phyloP scores from a whole-genome alignment of 306 rosid species.

The Rosa chinensis region DNA sequence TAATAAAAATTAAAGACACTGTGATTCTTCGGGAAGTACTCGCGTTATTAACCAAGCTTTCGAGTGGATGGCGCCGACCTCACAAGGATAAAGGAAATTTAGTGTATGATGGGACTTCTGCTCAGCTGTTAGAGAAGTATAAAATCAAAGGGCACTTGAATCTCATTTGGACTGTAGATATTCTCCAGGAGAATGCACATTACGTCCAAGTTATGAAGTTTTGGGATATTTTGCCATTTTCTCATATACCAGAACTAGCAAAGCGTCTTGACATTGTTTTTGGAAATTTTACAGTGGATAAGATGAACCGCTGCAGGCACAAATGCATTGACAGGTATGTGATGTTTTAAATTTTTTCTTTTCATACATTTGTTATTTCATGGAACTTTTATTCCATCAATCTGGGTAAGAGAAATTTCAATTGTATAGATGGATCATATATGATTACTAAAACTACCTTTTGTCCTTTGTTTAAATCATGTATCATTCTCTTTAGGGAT shows the following conservation, averaged over 20 bases:
- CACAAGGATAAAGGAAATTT: background rate
- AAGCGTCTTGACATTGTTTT: slow-evolving; percentile 30
- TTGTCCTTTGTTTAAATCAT: background rate
- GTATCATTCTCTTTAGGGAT: slow-evolving; percentile 14
- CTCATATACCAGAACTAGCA: slow-evolving; percentile 29
- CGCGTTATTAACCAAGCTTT: slow-evolving; percentile 42
- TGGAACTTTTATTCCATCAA: background rate
- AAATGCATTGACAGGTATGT: slow-evolving; percentile 35
- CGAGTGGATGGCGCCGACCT: slow-evolving; percentile 49
- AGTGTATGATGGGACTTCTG: slow-evolving; percentile 25
- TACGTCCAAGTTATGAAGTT: slow-evolving; percentile 41
- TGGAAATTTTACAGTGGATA: slow-evolving; percentile 31
- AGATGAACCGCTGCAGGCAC: slow-evolving; percentile 38
- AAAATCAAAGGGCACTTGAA: slow-evolving; percentile 36
- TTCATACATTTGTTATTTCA: background rate
- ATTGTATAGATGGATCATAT: background rate
- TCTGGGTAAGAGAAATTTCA: background rate
- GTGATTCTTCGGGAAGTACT: slow-evolving; percentile 35
- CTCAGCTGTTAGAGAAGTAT: slow-evolving; percentile 37
- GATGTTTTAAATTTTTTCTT: background rate
- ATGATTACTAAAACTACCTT: no score
- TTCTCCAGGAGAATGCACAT: slow-evolving; percentile 35
- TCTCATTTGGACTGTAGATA: slow-evolving; percentile 55
- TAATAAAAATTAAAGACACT: slow-evolving; percentile 28
- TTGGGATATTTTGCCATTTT: slow-evolving; percentile 46